Base-by-base conservation (phyloP, 2,329 filamentous ascomycete species). In the Gyromitra esculenta region DNA sequence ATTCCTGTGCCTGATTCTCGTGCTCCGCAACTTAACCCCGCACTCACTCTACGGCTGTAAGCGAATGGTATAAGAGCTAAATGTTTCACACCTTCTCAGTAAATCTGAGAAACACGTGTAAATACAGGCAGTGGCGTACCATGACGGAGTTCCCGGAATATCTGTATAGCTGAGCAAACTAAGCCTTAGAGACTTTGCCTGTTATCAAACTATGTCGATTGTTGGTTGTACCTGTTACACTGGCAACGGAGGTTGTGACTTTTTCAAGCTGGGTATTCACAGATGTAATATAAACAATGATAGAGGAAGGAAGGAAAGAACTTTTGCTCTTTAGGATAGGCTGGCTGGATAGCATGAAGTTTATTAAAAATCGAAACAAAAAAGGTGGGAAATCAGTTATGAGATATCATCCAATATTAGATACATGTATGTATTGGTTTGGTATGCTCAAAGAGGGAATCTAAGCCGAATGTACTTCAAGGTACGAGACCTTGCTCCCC, bases 141-240 rank as follows among this genome's bases (percentile, higher is more conserved):
- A 41, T 54, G 64, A 67, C 48, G 35, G 64, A 43, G 37, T 45
- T 45, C 13, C 59, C 37, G 37, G 39, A 62, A 18, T 18, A n/a
- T 37, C 5, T 43, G 45, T 37, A 31, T 39, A 63, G 50, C 43
- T n/a, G 37, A 54, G 1, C 35, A 11, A 21, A 35, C 37, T 15
- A 56, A 56, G 56, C 6, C 21, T 11, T 45, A 9, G 35, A 15
- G 41, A 7, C 25, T 15, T 45, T 59, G 31, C 37, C 15, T 21
- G 31, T 52, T 57, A 72, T 54, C 41, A 35, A 25, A 41, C 5
- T 54, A 37, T 15, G 59, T 65, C n/a, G 48, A 72, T 72, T 31
- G 45, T 54, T 71, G 57, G 67, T 54, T 21, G 25, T 31, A 57
- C 9, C 21, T 41, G 43, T 71, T 21, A 63, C 45, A 70, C 56